phyloP scores from a whole-genome alignment of 2,329 filamentous ascomycete genomes.

The Magnaporthales sp. region DNA sequence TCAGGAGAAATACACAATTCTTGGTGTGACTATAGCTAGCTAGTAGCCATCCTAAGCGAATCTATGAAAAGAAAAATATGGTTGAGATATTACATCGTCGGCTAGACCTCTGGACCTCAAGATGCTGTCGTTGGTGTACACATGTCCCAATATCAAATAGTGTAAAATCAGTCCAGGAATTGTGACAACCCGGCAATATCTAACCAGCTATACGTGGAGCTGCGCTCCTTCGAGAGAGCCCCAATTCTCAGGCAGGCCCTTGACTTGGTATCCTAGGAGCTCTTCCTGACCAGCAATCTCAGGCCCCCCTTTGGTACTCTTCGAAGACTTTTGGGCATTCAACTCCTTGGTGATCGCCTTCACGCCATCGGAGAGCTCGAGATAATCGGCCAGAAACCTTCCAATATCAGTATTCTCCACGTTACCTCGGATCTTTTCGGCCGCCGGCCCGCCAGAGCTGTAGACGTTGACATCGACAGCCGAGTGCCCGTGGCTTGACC shows the following conservation, averaged over 20 bases:
- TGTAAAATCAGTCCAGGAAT: neutral
- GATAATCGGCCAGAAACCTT: conserved; percentile 68
- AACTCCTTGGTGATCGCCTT: conserved; percentile 70
- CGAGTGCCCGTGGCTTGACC: conserved; percentile 89
- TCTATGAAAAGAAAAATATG: neutral
- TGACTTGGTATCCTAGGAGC: neutral
- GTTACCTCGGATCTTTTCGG: conserved; percentile 65
- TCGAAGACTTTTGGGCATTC: conserved; percentile 17
- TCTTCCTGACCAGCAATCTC: neutral
- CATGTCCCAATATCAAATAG: neutral
- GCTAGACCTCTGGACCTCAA: neutral
- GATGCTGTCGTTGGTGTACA: neutral
- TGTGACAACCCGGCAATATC: neutral
- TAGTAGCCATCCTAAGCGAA: neutral
- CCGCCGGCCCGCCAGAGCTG: conserved; percentile 59
- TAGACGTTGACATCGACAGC: conserved; percentile 97
- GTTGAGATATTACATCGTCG: neutral
- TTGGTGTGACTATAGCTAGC: too few species aligned
- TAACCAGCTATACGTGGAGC: neutral
- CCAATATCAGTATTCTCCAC: conserved; percentile 94
- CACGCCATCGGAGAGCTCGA: conserved; percentile 60
- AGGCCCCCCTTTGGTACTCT: neutral
- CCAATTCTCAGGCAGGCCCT: neutral
- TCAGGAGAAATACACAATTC: too few species aligned
- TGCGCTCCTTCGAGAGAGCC: neutral